Evolutionary conservation across 495 filamentous ascomycete species (phyloP), one percentile per base, ranked within the genome.

Genomic region (Aspergillus wentii): DNA sequence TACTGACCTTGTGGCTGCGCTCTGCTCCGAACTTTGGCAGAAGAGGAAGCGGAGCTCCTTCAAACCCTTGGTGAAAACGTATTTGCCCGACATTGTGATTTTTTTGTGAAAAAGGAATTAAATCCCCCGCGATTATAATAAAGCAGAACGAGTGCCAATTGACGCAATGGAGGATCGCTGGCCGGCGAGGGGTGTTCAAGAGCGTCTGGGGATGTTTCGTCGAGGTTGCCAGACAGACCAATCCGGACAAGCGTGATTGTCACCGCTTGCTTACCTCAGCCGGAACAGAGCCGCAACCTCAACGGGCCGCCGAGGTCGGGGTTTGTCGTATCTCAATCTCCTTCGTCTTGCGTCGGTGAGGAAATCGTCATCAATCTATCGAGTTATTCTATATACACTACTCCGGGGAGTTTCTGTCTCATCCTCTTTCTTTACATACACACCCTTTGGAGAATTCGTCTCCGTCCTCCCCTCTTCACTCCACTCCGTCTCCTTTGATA

Each of bases 11-110:
- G 83, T 82, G 40, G 83, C 81, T 47, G 85, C 82, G 69, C 91
- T 95, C 53, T 85, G 78, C 59, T 95, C 87, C 27, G 80, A 84
- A 23, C 83, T 86, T 66, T 97, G 92, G 69, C 94, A 97, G 69
- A 97, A 89, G 44, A 90, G 74, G 70, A 98, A 98, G 47, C 92
- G 88, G 57, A 98, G 75, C 74, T 98, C 92, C 76, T 91, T 96
- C 56, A 98, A 70, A 41, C 74, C 62, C 57, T 85, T 86, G 41
- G 81, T 76, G 64, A 97, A 98, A 49, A 79, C 85, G 64, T 95
- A 96, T 74, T 92, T 94, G 62, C 75, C 69, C 38, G 92, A 88
- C 92, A 97, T 98, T 32, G 54, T 29, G 3, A 29, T n/a, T 29
- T n/a, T n/a, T n/a, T n/a, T n/a, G n/a, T n/a, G n/a, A n/a, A n/a